Percentiles rank a stretch among this genome's conserved stretches.
Evolutionary conservation across 78 protist genomes (phyloP).

Genomic region (Polysphondylium violaceum): DNA sequence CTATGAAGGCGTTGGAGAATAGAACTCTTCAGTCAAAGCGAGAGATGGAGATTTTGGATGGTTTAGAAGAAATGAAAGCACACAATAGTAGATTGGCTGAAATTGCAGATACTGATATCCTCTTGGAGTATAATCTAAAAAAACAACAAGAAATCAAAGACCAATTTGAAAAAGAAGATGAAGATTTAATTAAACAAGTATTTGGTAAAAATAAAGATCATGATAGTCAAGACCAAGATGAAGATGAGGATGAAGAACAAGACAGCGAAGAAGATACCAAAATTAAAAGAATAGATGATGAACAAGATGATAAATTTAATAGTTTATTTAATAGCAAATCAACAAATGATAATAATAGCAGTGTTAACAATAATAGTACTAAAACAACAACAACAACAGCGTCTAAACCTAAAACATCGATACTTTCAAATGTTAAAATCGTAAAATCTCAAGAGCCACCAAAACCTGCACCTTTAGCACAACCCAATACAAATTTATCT

Average conservation of each 20-base stretch:
- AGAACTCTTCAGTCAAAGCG: conserved; percentile 89
- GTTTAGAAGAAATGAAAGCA: conserved; percentile 90
- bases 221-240: not conserved
- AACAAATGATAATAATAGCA: not conserved
- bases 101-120: conserved; percentile 7
- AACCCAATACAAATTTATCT: not conserved
- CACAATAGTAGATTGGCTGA: conserved; percentile 69
- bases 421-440: not conserved
- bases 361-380: not conserved
- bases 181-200: not conserved
- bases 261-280: not conserved
- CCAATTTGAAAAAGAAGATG: conserved; percentile 2
- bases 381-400: not conserved
- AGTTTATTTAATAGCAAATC: too few relatives aligned
- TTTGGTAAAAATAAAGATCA: not conserved
- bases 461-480: not conserved
- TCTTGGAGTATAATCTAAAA: conserved; percentile 37
- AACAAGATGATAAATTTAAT: conserved; percentile 22
- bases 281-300: conserved; percentile 32
- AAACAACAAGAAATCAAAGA: conserved; percentile 37
- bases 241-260: not conserved
- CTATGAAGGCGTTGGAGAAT: conserved; percentile 89
- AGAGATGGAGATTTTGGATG: conserved; percentile 96
- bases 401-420: not conserved
- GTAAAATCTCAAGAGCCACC: conserved; percentile 7